These are phyloP conservation scores for Colletotrichum destructivum DNA, from an alignment of 2,329 filamentous ascomycete genomes.

Conservation along the genomic window DNA sequence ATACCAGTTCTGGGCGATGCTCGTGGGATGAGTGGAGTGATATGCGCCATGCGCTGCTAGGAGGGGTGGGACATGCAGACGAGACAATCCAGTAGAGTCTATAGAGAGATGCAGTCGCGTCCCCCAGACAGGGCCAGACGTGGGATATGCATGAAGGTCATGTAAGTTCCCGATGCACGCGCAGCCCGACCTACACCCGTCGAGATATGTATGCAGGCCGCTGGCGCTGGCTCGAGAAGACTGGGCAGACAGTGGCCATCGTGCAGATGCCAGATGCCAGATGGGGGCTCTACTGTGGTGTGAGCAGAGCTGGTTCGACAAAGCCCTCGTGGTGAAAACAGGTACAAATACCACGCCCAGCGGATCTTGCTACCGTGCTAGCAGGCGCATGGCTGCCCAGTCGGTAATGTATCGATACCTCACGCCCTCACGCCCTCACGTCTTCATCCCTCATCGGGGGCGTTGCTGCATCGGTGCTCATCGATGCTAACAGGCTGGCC, in stretches of 20 bases:
- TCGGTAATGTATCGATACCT: conserved; percentile 53
- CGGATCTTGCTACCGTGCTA: conserved; percentile 40
- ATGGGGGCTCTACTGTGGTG: conserved; percentile 24
- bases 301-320: conserved; percentile 8
- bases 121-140: conserved; percentile 25
- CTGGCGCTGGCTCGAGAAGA: conserved; percentile 25
- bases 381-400: conserved; percentile 57
- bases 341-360: conserved; percentile 42
- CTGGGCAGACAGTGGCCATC: conserved; percentile 32
- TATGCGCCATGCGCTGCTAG: conserved; percentile 31
- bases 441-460: not conserved
- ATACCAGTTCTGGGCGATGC: conserved; percentile 42
- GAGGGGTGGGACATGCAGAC: conserved; percentile 31
- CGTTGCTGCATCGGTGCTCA: not conserved
- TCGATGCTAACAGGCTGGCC: conserved; percentile 27
- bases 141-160: conserved; percentile 33
- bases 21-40: conserved; percentile 38
- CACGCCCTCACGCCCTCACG: conserved; percentile 43
- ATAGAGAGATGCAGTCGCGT: conserved; percentile 22
- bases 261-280: conserved; percentile 40
- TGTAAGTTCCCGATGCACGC: conserved; percentile 37
- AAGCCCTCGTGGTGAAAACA: not conserved
- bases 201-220: conserved; percentile 16
- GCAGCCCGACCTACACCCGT: conserved; percentile 25
- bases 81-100: conserved; percentile 28